phyloP scores from a whole-genome alignment of 306 rosid genomes.

The Prunus mira region DNA sequence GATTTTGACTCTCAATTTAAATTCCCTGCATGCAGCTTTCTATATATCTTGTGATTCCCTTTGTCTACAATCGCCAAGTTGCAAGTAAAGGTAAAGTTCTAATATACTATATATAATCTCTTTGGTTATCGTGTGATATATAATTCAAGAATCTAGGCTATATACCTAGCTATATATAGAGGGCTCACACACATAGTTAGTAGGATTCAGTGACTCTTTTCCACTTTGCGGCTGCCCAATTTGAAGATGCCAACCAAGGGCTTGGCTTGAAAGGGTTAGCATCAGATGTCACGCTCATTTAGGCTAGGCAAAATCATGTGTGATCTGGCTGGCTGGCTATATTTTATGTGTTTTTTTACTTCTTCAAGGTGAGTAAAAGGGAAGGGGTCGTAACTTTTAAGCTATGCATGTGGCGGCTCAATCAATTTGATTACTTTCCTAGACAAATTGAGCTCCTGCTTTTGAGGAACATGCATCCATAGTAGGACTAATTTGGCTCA shows the following conservation, averaged over 20 bases:
- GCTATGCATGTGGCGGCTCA: neutral
- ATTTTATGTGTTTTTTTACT: neutral
- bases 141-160: conserved; percentile 9
- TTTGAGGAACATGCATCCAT: neutral
- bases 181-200: neutral
- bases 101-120: neutral
- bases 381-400: neutral
- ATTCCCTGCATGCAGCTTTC: neutral
- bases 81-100: neutral
- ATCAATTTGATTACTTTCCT: neutral
- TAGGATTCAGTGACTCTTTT: neutral
- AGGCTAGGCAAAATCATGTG: neutral
- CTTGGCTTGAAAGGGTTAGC: neutral
- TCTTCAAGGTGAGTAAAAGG: neutral
- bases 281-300: neutral
- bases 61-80: conserved; percentile 6
- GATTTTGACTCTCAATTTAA: neutral
- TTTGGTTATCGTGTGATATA: neutral
- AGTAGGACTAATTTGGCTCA: neutral
- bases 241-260: neutral
- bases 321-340: neutral
- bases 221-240: conserved; percentile 15
- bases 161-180: neutral
- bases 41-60: neutral
- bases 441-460: neutral